These are phyloP conservation scores for Marasmius fiardii DNA, from an alignment of 1,284 basidiomycete genomes.

Conservation along the genomic window DNA sequence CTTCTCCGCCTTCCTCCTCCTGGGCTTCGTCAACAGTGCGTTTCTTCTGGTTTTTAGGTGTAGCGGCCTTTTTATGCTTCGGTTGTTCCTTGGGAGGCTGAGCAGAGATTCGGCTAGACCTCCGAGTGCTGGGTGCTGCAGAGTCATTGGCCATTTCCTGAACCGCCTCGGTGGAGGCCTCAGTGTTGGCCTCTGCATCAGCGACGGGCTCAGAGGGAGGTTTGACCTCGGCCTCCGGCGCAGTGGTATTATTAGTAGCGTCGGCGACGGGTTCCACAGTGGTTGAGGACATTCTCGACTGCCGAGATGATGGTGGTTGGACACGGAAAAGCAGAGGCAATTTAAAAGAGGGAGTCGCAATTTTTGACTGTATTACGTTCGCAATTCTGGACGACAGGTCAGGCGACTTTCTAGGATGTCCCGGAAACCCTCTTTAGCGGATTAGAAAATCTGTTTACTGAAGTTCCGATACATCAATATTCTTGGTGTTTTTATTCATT, in stretches of 20 bases:
- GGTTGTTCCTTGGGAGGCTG: conserved; percentile 30
- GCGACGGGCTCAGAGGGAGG: conserved; percentile 5
- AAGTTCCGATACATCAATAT: neutral
- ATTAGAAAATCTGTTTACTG: neutral
- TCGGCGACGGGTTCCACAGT: neutral
- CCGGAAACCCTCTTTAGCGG: neutral
- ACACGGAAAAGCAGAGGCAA: neutral
- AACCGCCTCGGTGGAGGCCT: conserved; percentile 19
- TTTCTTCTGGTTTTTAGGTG: conserved; percentile 33
- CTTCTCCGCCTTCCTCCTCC: conserved; percentile 25
- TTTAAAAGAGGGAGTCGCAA: conserved; percentile 3
- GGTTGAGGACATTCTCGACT: neutral
- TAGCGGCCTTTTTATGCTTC: conserved; percentile 23
- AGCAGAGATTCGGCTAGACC: conserved; percentile 45
- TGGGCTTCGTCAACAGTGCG: conserved; percentile 21
- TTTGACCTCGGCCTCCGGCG: neutral
- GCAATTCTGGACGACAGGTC: conserved; percentile 2
- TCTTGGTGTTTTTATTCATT: neutral
- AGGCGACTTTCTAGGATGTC: neutral
- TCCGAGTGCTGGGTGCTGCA: conserved; percentile 29
- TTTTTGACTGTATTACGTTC: conserved; percentile 7
- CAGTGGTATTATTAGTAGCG: neutral
- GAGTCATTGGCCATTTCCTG: conserved; percentile 14
- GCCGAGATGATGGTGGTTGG: neutral
- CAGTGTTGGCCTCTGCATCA: conserved; percentile 31